Percentiles rank a stretch among this genome's conserved stretches.
Evolutionary conservation across 345 rosid genomes (phyloP).

Genomic region (Geranium brycei): DNA sequence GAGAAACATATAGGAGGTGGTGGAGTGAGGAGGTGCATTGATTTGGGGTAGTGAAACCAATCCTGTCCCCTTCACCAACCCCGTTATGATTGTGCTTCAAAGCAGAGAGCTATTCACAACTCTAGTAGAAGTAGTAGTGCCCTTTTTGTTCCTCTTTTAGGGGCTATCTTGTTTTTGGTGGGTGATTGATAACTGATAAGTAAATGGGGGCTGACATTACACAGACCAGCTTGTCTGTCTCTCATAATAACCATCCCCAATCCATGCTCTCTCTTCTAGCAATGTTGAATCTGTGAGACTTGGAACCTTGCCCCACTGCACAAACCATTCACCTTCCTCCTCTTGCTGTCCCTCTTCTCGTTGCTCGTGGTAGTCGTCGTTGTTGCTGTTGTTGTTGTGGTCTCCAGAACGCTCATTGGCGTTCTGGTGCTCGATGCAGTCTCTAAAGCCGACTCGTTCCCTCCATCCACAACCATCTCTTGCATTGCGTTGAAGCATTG

Average conservation of each 20-base stretch:
- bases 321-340: neutral
- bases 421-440: constrained; percentile 29
- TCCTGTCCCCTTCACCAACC: too few relatives aligned
- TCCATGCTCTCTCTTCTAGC: neutral
- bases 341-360: neutral
- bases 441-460: constrained; percentile 18
- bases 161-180: neutral
- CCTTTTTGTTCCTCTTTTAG: neutral
- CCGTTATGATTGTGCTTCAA: constrained; percentile 1
- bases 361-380: neutral
- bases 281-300: neutral
- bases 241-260: neutral
- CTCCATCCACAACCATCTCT: constrained; percentile 25
- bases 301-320: neutral
- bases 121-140: neutral
- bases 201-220: neutral
- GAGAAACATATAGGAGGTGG: constrained; percentile 2
- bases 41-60: neutral
- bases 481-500: constrained; percentile 28
- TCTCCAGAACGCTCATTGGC: constrained; percentile 30
- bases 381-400: neutral
- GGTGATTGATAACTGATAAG: neutral
- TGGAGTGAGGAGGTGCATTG: constrained; percentile 3
- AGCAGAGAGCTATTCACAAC: neutral
- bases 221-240: neutral